Conservation (phyloP, 1,139 yeast species). For the Yamadazyma epiphylla region DNA sequence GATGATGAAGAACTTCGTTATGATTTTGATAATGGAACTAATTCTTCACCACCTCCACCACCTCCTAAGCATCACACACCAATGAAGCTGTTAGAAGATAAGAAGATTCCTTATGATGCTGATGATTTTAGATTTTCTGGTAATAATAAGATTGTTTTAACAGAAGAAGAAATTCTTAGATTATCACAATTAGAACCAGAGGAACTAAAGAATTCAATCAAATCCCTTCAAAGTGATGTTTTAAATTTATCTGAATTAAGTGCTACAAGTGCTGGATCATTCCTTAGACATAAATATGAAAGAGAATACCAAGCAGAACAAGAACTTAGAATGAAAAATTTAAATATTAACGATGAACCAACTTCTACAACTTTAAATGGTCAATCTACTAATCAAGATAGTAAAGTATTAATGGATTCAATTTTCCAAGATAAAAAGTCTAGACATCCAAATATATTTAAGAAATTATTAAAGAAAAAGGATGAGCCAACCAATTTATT, state of each 20-base stretch:
- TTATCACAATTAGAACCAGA: constrained; percentile 33
- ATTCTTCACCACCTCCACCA: constrained; percentile 48
- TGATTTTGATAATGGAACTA: constrained; percentile 8
- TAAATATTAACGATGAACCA: constrained; percentile 17
- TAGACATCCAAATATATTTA: constrained; percentile 51
- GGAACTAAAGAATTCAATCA: constrained; percentile 39
- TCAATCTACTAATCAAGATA: constrained; percentile 11
- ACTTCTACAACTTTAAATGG: constrained; percentile 12
- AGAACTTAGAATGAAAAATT: constrained; percentile 19
- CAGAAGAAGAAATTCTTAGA: constrained; percentile 29
- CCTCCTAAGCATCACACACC: constrained; percentile 38
- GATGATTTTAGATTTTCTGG: constrained; percentile 36
- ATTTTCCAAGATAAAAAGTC: constrained; percentile 45
- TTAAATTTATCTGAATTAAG: constrained; percentile 62
- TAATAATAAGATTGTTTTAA: constrained; percentile 15
- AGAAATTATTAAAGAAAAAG: constrained; percentile 42
- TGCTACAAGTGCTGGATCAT: constrained; percentile 89
- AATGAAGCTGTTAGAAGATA: constrained; percentile 3
- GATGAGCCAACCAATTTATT: constrained; percentile 27
- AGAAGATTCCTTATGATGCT: constrained; percentile 33
- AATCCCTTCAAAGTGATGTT: constrained; percentile 46
- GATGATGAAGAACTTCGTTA: constrained; percentile 27
- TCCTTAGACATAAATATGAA: constrained; percentile 65
- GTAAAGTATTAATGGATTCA: constrained; percentile 32
- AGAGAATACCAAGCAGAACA: constrained; percentile 23